A percentile compares a stretch with the other conserved stretches of the same genome.
These are phyloP conservation scores for Coniochaeta prunicola DNA, from an alignment of 2,329 filamentous ascomycete species.

Conservation along the genomic window DNA sequence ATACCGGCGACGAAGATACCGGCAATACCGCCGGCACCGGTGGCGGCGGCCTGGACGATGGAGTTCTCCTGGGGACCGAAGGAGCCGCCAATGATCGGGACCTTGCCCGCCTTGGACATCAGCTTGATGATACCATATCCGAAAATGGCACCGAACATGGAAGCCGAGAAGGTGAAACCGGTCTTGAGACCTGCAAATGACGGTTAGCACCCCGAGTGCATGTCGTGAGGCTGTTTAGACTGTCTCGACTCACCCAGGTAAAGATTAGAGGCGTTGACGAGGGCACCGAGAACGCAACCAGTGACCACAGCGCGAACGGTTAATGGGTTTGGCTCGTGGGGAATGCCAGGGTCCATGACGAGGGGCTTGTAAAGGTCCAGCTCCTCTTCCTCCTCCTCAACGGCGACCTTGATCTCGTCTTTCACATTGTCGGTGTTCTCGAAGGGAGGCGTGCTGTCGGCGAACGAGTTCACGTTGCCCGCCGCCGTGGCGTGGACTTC, in stretches of 20 bases:
- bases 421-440: constrained; percentile 13
- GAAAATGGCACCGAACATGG: constrained; percentile 42
- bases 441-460: constrained; percentile 14
- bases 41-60: constrained; percentile 46
- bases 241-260: constrained; percentile 42
- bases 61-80: constrained; percentile 54
- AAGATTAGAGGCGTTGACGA: constrained; percentile 51
- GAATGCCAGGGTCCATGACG: constrained; percentile 24
- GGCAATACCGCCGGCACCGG: constrained; percentile 45
- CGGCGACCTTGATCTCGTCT: constrained; percentile 17
- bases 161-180: constrained; percentile 35
- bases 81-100: constrained; percentile 44
- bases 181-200: constrained; percentile 32
- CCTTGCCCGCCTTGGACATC: constrained; percentile 31
- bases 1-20: constrained; percentile 49
- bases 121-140: constrained; percentile 49
- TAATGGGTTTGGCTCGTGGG: constrained; percentile 32
- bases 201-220: background rate
- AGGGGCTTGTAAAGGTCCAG: constrained; percentile 33
- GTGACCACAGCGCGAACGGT: constrained; percentile 44
- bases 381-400: constrained; percentile 19
- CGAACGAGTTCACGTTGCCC: constrained; percentile 13
- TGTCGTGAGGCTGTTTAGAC: background rate
- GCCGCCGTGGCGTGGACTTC: constrained; percentile 9
- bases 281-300: constrained; percentile 42